Evolutionary conservation across 1,139 yeast species (phyloP), one percentile per base, ranked within the genome.

Genomic region (Kodamaea plutei): DNA sequence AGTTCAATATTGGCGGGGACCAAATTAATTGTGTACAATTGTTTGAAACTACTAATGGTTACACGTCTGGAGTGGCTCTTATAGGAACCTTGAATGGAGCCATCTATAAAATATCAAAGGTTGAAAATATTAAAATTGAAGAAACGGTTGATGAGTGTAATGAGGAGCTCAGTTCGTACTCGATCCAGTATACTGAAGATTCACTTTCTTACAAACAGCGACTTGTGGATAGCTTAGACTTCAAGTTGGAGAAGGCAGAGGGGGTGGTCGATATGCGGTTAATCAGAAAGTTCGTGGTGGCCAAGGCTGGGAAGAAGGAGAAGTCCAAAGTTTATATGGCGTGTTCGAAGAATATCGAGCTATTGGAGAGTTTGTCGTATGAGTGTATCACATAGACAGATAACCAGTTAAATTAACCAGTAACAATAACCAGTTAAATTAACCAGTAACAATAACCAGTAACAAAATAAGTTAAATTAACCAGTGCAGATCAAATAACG

Each of bases 51-150:
- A n/a, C n/a, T n/a, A n/a, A n/a, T n/a, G n/a, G n/a, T n/a, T n/a
- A n/a, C 26, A 13, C 3, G 43, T 35, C 23, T 8, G 3, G 12
- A 3, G 26, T 44, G 12, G 60, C 52, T 1, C 29, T 62, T 1
- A 33, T 64, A 14, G 71, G 69, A 4, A 65, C 71, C 1, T 52
- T 54, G 1, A 50, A 50, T 39, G 73, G 73, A 6, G 66, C 60
- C 3, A 40, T 65, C 7, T 61, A 55, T 34, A 31, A 39, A 19
- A 16, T 49, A 8, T 23, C 34, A 20, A 13, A 12, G 6, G n/a
- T 29, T 5, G 3, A 9, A 14, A 27, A 47, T 21, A 44, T 43
- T 7, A n/a, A n/a, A n/a, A 20, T 43, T 5, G 33, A 26, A 12
- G 33, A 25, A 3, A 28, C 39, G 2, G 25, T 50, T 2, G 36